Conservation (phyloP, 2,329 filamentous ascomycete genomes). For the Berkeleyomyces rouxiae region DNA sequence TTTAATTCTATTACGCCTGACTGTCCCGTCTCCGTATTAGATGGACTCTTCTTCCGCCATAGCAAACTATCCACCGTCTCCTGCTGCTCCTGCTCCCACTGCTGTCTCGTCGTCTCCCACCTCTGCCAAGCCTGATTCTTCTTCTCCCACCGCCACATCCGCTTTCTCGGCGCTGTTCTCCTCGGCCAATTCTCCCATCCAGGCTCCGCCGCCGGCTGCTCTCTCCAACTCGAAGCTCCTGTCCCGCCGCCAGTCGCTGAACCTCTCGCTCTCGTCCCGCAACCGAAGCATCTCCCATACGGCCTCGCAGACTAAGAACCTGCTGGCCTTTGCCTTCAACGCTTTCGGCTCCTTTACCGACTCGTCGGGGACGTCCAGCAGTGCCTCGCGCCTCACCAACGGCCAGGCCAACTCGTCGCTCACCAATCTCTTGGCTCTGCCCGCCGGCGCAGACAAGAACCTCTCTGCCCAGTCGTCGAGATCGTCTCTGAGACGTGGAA, state of each 20-base stretch:
- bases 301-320: constrained; percentile 10
- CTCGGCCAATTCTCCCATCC: constrained; percentile 6
- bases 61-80: not conserved
- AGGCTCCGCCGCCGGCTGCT: constrained; percentile 7
- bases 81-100: not conserved
- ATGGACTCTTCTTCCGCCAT: constrained; percentile 11
- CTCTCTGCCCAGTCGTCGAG: constrained; percentile 8
- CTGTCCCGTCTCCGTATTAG: constrained; percentile 1
- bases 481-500: constrained; percentile 7
- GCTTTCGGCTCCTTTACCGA: not conserved
- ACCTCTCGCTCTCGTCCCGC: constrained; percentile 5
- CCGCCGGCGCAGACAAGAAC: constrained; percentile 1
- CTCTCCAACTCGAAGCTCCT: constrained; percentile 7
- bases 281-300: constrained; percentile 11
- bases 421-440: constrained; percentile 3
- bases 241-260: constrained; percentile 12
- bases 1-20: not conserved
- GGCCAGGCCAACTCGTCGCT: not conserved
- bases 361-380: not conserved
- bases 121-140: not conserved
- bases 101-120: not conserved
- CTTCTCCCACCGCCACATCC: not conserved
- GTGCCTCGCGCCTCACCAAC: not conserved
- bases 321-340: constrained; percentile 5
- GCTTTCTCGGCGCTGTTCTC: constrained; percentile 2